These are phyloP conservation scores for Curvularia hawaiiensis DNA, from an alignment of 2,329 filamentous ascomycete genomes.

Conservation along the genomic window DNA sequence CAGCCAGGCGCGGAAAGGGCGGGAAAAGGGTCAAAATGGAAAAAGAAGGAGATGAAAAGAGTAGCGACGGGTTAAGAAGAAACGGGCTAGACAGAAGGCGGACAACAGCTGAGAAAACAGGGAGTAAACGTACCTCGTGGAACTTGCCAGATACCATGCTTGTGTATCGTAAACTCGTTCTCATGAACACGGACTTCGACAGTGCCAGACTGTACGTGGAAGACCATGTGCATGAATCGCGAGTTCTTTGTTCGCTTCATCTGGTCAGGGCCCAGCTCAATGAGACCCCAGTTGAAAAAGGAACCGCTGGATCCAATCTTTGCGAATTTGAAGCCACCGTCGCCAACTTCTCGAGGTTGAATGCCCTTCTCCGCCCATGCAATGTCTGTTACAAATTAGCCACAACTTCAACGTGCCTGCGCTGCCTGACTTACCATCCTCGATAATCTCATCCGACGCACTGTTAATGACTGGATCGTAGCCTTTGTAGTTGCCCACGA, in stretches of 20 bases:
- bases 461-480: slow-evolving; percentile 67
- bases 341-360: slow-evolving; percentile 62
- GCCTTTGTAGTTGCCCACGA: slow-evolving; percentile 66
- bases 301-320: slow-evolving; percentile 67
- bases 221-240: slow-evolving; percentile 95
- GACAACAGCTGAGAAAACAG: slow-evolving; percentile 1
- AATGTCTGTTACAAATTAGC: slow-evolving; percentile 55
- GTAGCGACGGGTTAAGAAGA: neutral
- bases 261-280: slow-evolving; percentile 82
- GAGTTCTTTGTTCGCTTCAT: slow-evolving; percentile 92
- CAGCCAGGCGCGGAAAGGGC: slow-evolving; percentile 14
- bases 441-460: slow-evolving; percentile 57
- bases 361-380: slow-evolving; percentile 65
- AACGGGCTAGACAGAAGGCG: neutral
- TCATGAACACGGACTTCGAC: slow-evolving; percentile 80
- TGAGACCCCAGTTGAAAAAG: slow-evolving; percentile 88
- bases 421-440: slow-evolving; percentile 45
- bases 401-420: neutral
- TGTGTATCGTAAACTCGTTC: slow-evolving; percentile 78
- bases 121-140: slow-evolving; percentile 75
- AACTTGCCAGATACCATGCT: slow-evolving; percentile 91
- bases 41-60: too few species aligned
- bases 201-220: slow-evolving; percentile 85
- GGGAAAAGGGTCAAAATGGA: neutral
- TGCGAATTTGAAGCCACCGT: slow-evolving; percentile 81